These are phyloP conservation scores for Leishmania tropica DNA, from an alignment of 208 protist genomes.

Conservation along the genomic window DNA sequence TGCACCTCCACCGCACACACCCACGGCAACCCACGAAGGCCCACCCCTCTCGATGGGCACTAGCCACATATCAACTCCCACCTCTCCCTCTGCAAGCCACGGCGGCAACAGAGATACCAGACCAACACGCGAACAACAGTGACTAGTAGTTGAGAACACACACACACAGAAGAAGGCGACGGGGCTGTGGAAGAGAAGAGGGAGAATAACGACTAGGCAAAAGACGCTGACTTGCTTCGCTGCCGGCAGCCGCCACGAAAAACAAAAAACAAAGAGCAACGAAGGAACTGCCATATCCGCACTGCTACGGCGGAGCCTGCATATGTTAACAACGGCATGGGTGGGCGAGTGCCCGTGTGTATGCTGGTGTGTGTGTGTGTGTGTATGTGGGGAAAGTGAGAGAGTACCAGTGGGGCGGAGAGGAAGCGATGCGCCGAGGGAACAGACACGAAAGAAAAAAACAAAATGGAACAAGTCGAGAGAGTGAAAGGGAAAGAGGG, in stretches of 20 bases:
- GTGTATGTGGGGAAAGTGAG: background rate
- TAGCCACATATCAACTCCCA: background rate
- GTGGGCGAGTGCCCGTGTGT: background rate
- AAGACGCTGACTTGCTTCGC: background rate
- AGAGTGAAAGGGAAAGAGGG: background rate
- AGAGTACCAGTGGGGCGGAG: background rate
- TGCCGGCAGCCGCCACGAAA: background rate
- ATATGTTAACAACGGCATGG: background rate
- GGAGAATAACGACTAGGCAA: background rate
- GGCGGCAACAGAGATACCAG: background rate
- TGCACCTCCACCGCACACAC: background rate
- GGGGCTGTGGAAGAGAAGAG: background rate
- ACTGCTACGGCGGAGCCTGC: background rate
- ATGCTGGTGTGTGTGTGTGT: background rate
- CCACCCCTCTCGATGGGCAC: background rate
- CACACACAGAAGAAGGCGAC: background rate
- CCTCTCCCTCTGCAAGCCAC: background rate
- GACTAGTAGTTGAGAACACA: background rate
- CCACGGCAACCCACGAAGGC: background rate
- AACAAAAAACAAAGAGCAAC: conserved; percentile 2
- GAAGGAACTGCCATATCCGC: background rate
- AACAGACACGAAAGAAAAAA: background rate
- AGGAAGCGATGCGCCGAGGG: background rate
- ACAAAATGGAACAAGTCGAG: background rate
- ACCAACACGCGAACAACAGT: background rate